Evolutionary conservation across 306 rosid species (phyloP).

Genomic region (Ormosia semicastrata): DNA sequence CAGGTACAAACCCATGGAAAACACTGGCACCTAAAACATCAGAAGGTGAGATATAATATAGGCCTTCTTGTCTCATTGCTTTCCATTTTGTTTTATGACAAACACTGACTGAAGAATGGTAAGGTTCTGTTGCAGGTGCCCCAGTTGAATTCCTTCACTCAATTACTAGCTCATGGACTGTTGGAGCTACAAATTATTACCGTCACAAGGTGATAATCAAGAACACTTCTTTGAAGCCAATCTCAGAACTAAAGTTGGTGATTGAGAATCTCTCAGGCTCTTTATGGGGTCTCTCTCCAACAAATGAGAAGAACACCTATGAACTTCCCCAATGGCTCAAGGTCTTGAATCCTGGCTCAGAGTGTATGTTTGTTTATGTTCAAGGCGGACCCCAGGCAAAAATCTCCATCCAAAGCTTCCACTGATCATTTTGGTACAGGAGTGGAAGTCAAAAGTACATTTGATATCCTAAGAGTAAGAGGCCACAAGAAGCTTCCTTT

Average conservation of each 20-base stretch:
- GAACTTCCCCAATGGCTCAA: slow-evolving; percentile 69
- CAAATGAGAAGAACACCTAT: slow-evolving; percentile 51
- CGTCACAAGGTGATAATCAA: slow-evolving; percentile 74
- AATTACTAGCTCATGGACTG: slow-evolving; percentile 60
- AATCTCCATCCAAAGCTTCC: slow-evolving; percentile 56
- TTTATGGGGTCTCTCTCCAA: slow-evolving; percentile 76
- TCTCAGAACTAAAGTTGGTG: slow-evolving; percentile 52
- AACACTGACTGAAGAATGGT: not conserved
- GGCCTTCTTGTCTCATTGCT: not conserved
- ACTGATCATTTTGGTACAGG: slow-evolving; percentile 28
- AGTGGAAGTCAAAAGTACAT: not conserved
- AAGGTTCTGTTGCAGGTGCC: slow-evolving; percentile 37
- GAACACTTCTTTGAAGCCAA: slow-evolving; percentile 66
- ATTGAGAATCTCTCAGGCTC: slow-evolving; percentile 65
- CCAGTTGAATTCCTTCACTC: slow-evolving; percentile 68
- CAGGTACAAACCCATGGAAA: slow-evolving; percentile 32
- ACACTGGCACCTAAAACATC: not conserved
- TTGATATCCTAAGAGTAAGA: not conserved
- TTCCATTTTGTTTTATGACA: not conserved
- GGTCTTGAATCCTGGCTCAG: slow-evolving; percentile 62
- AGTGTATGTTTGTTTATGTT: slow-evolving; percentile 61
- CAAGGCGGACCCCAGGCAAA: slow-evolving; percentile 87
- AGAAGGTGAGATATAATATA: slow-evolving; percentile 21
- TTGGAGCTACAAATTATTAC: slow-evolving; percentile 45
- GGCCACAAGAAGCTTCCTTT: not conserved